Evolutionary conservation across 805 yeast species (phyloP), one percentile per base, ranked within the genome.

Genomic region (Sugiyamaella smithiae): DNA sequence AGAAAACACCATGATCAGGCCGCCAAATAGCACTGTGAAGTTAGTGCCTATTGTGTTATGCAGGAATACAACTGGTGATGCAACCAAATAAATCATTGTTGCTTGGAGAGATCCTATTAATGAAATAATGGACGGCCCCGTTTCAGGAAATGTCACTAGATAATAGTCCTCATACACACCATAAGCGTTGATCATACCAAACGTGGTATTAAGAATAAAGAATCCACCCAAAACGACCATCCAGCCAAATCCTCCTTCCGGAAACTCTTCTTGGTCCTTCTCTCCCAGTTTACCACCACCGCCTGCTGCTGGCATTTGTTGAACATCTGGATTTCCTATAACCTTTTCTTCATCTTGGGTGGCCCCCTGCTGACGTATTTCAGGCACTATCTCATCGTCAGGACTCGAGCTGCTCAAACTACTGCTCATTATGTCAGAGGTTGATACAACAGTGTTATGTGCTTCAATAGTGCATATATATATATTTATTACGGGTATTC

Each of bases 81-180:
- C 43, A 6, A 58, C 72, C 3, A 74, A 51, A 45, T 69, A 74
- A 1, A 78, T 68, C 14, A 69, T 45, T n/a, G 71, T 66, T 1
- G 77, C 74, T 29, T 78, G 78, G 5, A 81, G 53, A 4, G 81
- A 70, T 1, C 86, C 86, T 35, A 80, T 74, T 11, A 78, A 64
- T 1, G 82, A 75, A 42, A 74, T 70, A 35, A 75, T 76, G 47
- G 70, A 71, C 14, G 78, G 67, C 26, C 68, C 59, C 2, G 76
- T 76, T 11, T 71, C 69, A 0, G 72, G 69, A 49, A 76, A 79
- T 23, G 53, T 54, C 11, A 64, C 43, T 19, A 69, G 66, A 55
- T 80, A 81, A 58, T 74, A 77, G 31, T 73, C 67, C 46, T 80
- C 75, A 57, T 77, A 82, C 3, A 79, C 78, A 23, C 85, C 86